Evolutionary conservation across 2,329 filamentous ascomycete genomes (phyloP), one percentile per base, ranked within the genome.

Genomic region (Dothidotthia symphoricarpi): DNA sequence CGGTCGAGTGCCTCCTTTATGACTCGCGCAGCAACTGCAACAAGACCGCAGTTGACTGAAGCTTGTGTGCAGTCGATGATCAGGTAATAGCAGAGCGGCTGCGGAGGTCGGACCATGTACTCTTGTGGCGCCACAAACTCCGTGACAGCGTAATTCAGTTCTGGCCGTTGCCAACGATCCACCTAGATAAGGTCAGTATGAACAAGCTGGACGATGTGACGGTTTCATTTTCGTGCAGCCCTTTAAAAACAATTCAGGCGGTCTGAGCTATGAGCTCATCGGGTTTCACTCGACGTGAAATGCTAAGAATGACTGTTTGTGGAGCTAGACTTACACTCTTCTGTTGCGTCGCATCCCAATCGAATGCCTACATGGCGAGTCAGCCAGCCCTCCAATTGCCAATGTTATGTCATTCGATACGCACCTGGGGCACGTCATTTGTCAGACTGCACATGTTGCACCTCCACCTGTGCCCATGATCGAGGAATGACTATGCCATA

Each of bases 381-480:
- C 25, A 44, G 32, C 24, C 17, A 29, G 12, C 7, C n/a, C 8
- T 25, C 31, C 10, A 13, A 22, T 9, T 22, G 19, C 19, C 9
- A 9, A 22, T 9, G 5, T 22, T 22, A 5, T 22, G 16, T 12
- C 3, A 5, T 12, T 15, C 22, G 16, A 12, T 19, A 44, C 44
- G 37, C 15, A 47, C 44, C 69, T 98, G 93, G n/a, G 93, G 93
- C 26, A 97, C 91, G 57, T 98, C 93, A 66, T 98, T 98, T 55
- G 90, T 96, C 50, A 98, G 76, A 69, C 95, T 97, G 70, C 93
- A 98, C 90, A 98, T 96, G 72, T 98, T 98, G 74, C 93, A 98
- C 61, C 91, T 85, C 93, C 93, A 98, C 63, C 93, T 81, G 71
- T 98, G 93, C 31, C 93, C 93, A 63, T 97, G 88, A 59, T 98